These are phyloP conservation scores for Debaryomyces sp. DNA, from an alignment of 1,139 yeast species.

Conservation along the genomic window DNA sequence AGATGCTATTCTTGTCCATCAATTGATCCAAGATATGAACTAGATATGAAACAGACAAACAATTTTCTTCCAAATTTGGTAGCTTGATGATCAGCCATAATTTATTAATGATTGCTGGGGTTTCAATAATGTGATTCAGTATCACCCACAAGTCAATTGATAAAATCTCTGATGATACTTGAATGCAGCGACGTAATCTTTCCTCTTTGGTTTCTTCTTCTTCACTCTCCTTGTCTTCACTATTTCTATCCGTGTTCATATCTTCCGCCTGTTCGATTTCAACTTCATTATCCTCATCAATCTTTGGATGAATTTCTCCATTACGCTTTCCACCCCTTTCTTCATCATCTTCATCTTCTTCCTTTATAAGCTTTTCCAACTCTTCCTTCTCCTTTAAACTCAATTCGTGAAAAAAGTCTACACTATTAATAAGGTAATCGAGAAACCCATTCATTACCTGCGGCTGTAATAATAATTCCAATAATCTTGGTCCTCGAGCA, in stretches of 20 bases:
- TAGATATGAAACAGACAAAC: slow-evolving; percentile 43
- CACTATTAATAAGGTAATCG: slow-evolving; percentile 39
- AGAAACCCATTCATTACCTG: slow-evolving; percentile 46
- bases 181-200: slow-evolving; percentile 43
- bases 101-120: slow-evolving; percentile 43
- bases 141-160: slow-evolving; percentile 49
- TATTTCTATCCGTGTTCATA: not conserved
- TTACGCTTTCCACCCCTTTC: not conserved
- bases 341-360: slow-evolving; percentile 8
- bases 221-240: slow-evolving; percentile 17
- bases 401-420: slow-evolving; percentile 39
- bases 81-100: slow-evolving; percentile 45
- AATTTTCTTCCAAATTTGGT: slow-evolving; percentile 41
- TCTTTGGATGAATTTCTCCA: not conserved
- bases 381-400: slow-evolving; percentile 28
- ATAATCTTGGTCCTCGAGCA: slow-evolving; percentile 41
- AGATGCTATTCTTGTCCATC: slow-evolving; percentile 50
- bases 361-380: slow-evolving; percentile 14
- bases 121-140: slow-evolving; percentile 47
- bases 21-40: slow-evolving; percentile 49
- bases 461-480: slow-evolving; percentile 49
- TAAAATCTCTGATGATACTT: slow-evolving; percentile 45
- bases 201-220: slow-evolving; percentile 37
- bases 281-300: slow-evolving; percentile 15
- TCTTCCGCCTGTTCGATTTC: slow-evolving; percentile 17